Base-by-base conservation (phyloP, 495 filamentous ascomycete genomes). In the Sordaria brevicollis region DNA sequence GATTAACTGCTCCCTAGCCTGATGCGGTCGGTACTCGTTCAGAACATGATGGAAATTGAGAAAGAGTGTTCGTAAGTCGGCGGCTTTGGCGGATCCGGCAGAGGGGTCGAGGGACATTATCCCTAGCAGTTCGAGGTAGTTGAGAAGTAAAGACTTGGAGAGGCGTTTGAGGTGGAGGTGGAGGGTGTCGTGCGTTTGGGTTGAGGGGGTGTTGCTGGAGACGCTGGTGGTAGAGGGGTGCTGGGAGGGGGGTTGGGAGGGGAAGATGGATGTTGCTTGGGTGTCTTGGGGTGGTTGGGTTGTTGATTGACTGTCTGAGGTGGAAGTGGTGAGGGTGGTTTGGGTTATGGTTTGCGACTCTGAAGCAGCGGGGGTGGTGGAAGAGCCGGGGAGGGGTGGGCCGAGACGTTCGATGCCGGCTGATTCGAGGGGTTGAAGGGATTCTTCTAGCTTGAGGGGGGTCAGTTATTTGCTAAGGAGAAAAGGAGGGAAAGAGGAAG, bases 21-120 rank as follows among this genome's bases (percentile, higher is more conserved):
- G 96, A 78, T 99, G 95, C 3, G 95, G 96, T 29, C 95, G 89
- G 79, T 97, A 98, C 70, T 95, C 89, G 78, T 99, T 99, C 65
- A 97, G 86, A 21, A 94, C 85, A 71, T 93, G 91, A 77, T 97
- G 92, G 67, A 93, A 90, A 79, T 98, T 97, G 74, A 93, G 88
- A 69, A 94, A 89, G 4, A 97, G 74, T 31, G 88, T 91, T 73
- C 88, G 84, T n/a, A 99, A 73, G 74, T 97, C 89, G 3, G 87
- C 80, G 34, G 93, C 84, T 75, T 94, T 94, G 19, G 89, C 84
- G 25, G 83, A 79, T 65, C 80, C 84, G 79, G 81, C 36, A 17
- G 86, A 83, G 0, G 93, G 90, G 29, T 90, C 83, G 3, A 88
- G 79, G 15, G 85, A 82, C 54, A 97, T 83, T 7, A 91, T 79